Conservation (phyloP, 2,329 filamentous ascomycete genomes). For the Fusarium kyushuense region DNA sequence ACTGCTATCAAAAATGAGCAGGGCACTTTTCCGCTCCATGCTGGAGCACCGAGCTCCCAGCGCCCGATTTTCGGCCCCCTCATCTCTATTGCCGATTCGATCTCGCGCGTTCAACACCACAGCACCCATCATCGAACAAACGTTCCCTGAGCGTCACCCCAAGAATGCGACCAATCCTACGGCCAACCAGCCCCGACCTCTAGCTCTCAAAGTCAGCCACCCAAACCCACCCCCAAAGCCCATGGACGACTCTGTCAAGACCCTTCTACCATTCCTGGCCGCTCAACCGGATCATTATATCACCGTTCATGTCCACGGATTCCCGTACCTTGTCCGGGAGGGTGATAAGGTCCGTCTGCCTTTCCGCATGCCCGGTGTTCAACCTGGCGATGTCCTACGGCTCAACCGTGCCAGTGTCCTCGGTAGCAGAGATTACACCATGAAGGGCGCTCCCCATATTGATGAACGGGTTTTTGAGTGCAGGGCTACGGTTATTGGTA, state of each 20-base stretch:
- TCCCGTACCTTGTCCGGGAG: constrained; percentile 81
- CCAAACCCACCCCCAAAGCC: constrained; percentile 51
- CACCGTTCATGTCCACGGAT: constrained; percentile 82
- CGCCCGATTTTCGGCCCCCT: constrained; percentile 41
- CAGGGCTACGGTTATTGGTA: constrained; percentile 84
- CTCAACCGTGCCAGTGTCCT: constrained; percentile 86
- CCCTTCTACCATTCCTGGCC: constrained; percentile 76
- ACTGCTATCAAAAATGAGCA: constrained; percentile 61
- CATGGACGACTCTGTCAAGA: constrained; percentile 67
- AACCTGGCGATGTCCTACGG: constrained; percentile 85
- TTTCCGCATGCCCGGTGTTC: constrained; percentile 80
- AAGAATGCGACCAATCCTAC: constrained; percentile 57
- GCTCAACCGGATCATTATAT: constrained; percentile 83
- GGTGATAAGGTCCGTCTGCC: constrained; percentile 83
- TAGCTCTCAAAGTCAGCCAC: constrained; percentile 58
- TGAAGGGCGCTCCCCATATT: constrained; percentile 84
- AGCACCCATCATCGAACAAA: constrained; percentile 61
- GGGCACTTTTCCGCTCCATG: constrained; percentile 72
- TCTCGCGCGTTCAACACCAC: constrained; percentile 51
- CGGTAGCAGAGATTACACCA: constrained; percentile 89
- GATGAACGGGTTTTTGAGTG: constrained; percentile 89
- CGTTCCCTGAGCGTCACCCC: constrained; percentile 49
- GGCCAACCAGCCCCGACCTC: constrained; percentile 49
- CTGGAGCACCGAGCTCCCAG: constrained; percentile 67
- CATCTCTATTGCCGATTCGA: constrained; percentile 47